A percentile compares a stretch with the other conserved stretches of the same genome.
Conservation (phyloP, 164 flowering plant genomes). For the Protea cynaroides region DNA sequence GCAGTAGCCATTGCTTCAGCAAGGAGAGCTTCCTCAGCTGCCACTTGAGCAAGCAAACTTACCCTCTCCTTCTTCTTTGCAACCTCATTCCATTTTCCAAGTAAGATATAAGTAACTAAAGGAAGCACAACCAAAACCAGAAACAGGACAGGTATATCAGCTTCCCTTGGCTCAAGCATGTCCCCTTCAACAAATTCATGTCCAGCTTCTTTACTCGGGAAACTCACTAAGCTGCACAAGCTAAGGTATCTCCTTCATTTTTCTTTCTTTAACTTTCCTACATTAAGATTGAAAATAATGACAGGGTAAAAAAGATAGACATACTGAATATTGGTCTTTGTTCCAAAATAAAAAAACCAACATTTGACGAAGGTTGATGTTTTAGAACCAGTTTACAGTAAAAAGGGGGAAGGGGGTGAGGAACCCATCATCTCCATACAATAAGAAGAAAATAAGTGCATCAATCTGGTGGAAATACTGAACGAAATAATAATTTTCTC, state of each 20-base stretch:
- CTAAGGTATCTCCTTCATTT: constrained; percentile 5
- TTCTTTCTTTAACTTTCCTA: neutral
- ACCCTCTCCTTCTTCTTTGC: constrained; percentile 58
- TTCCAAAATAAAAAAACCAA: neutral
- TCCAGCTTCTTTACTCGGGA: constrained; percentile 31
- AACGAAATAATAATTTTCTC: too few species aligned
- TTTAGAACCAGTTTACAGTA: neutral
- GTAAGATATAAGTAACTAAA: constrained; percentile 61
- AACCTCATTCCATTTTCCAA: constrained; percentile 82
- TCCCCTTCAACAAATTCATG: constrained; percentile 68
- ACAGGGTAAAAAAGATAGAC: neutral
- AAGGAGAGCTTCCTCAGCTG: constrained; percentile 53
- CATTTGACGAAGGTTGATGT: neutral
- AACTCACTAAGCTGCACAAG: constrained; percentile 10
- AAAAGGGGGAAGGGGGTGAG: too few species aligned
- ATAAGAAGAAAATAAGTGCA: too few species aligned
- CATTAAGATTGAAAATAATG: neutral
- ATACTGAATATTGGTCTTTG: neutral
- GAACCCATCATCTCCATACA: too few species aligned
- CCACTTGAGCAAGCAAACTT: constrained; percentile 62
- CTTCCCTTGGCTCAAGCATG: constrained; percentile 93
- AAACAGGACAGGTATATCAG: constrained; percentile 66
- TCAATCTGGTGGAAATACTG: too few species aligned
- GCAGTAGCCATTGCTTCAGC: constrained; percentile 46
- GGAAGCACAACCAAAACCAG: constrained; percentile 76